A percentile compares a stretch with the other conserved stretches of the same genome.
Evolutionary conservation across 441 rosid genomes (phyloP).

Genomic region (Corymbia calophylla): DNA sequence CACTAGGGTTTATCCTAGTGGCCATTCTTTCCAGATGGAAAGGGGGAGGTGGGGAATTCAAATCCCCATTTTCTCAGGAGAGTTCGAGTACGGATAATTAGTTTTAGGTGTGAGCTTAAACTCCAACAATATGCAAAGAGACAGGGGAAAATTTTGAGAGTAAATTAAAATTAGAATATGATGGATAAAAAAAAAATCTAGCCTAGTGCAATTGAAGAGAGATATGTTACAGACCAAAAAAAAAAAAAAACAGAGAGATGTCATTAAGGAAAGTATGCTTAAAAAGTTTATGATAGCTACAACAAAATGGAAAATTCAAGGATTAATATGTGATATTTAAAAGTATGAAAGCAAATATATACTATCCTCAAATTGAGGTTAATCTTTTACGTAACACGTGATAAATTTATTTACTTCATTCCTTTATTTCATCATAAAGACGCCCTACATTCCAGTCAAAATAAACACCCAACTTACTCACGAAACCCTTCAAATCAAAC

Average conservation of each 20-base stretch:
- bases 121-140: too few relatives aligned
- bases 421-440: neutral
- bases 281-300: neutral
- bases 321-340: neutral
- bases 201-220: neutral
- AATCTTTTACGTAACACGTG: neutral
- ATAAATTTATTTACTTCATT: neutral
- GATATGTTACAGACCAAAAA: neutral
- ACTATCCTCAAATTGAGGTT: neutral
- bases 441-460: neutral
- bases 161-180: too few relatives aligned
- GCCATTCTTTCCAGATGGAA: too few relatives aligned
- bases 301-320: neutral
- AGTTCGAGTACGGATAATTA: too few relatives aligned
- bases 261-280: neutral
- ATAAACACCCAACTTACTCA: neutral
- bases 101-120: too few relatives aligned
- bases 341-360: neutral
- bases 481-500: neutral
- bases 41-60: too few relatives aligned
- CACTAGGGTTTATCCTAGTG: too few relatives aligned
- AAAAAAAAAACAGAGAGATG: neutral
- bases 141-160: too few relatives aligned
- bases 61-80: too few relatives aligned
- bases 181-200: too few relatives aligned